phyloP scores from a whole-genome alignment of 106 monocot genomes.

The Allium sativum region DNA sequence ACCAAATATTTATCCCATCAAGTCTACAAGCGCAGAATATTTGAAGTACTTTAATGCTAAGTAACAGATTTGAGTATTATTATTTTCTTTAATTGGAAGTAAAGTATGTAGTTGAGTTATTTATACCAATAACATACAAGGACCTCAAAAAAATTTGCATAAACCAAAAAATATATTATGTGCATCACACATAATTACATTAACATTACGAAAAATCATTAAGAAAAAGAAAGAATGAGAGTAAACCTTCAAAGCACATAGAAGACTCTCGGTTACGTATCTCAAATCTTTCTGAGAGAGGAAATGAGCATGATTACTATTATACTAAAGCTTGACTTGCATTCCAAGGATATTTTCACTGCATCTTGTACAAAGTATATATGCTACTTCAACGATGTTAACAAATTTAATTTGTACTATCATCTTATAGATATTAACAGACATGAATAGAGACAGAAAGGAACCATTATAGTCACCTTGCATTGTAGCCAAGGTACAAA shows the following conservation, averaged over 20 bases:
- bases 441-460: neutral
- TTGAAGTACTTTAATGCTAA: too few species aligned
- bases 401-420: constrained; percentile 1
- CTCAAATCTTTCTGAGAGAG: constrained; percentile 43
- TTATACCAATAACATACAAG: too few species aligned
- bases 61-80: too few species aligned
- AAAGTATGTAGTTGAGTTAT: too few species aligned
- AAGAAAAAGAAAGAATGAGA: neutral
- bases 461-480: too few species aligned
- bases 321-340: constrained; percentile 30
- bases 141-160: too few species aligned
- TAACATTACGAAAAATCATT: neutral
- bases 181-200: neutral
- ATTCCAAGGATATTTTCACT: constrained; percentile 29
- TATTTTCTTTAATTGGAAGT: too few species aligned
- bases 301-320: constrained; percentile 24
- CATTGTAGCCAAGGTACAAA: too few species aligned
- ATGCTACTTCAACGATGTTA: constrained; percentile 52
- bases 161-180: too few species aligned
- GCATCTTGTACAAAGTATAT: constrained; percentile 52
- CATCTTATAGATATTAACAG: neutral
- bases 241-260: constrained; percentile 60
- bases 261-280: constrained; percentile 30
- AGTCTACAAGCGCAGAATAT: too few species aligned
- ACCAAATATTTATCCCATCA: too few species aligned